These are phyloP conservation scores for Astragalus membranaceus DNA, from an alignment of 306 rosid species.

Conservation along the genomic window DNA sequence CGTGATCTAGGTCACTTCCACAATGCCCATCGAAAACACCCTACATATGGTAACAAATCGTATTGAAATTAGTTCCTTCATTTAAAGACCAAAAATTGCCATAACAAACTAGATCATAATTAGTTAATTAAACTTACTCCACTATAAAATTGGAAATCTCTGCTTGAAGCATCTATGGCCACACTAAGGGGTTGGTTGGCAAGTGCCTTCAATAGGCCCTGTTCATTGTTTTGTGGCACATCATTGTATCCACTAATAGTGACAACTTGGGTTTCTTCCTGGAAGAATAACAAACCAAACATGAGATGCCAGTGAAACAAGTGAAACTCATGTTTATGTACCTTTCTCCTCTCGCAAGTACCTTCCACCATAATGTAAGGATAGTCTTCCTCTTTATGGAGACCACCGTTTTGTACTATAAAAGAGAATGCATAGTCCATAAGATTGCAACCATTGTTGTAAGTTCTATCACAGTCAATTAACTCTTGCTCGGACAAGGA, in stretches of 20 bases:
- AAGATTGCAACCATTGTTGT: constrained; percentile 65
- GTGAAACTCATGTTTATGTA: background rate
- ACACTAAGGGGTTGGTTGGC: constrained; percentile 89
- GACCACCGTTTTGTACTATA: constrained; percentile 45
- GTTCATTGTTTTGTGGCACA: constrained; percentile 77
- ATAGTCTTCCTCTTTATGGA: constrained; percentile 63
- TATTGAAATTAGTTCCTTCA: background rate
- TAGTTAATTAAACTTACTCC: constrained; percentile 45
- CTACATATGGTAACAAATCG: constrained; percentile 22
- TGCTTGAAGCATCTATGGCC: constrained; percentile 81
- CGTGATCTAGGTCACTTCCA: constrained; percentile 78
- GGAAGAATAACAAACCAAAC: background rate
- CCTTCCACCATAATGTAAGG: constrained; percentile 87
- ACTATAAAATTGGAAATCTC: constrained; percentile 87
- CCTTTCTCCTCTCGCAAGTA: constrained; percentile 68
- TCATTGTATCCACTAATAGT: constrained; percentile 76
- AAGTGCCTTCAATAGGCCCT: constrained; percentile 72
- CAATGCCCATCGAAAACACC: constrained; percentile 83
- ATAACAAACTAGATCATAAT: background rate
- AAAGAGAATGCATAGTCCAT: constrained; percentile 67
- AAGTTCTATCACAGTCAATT: constrained; percentile 57
- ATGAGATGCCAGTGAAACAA: background rate
- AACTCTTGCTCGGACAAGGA: constrained; percentile 60
- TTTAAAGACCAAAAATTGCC: background rate
- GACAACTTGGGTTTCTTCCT: constrained; percentile 53